Base-by-base conservation (phyloP, 345 rosid species). In the Lepidium africanum region DNA sequence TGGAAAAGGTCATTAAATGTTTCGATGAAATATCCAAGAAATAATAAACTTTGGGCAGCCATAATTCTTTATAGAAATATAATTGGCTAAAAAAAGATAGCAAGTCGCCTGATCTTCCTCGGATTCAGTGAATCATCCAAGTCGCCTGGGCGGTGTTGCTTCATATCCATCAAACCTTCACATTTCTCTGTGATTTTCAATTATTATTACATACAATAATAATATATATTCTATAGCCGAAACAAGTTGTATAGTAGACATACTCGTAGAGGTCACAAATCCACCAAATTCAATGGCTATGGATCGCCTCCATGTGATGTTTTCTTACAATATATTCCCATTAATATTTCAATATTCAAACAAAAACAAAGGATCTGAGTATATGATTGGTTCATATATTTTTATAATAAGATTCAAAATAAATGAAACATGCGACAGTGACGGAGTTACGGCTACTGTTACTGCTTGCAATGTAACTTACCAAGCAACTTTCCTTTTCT, bases 41-140 rank as follows among this genome's bases (percentile, higher is more conserved):
- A 42, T 21, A 14, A 53, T 21, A 14, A 53, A 41, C 38, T 21
- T 46, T 23, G 47, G 47, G 48, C 38, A 30, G 39, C 40, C 63
- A 49, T 51, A 36, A 36, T 35, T 23, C 2, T 13, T 48, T 15
- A 10, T 13, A 10, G 16, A 19, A 55, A 10, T 14, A 57, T 38
- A 63, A n/a, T 19, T 16, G 16, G 38, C 13, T 19, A 37, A 10
- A 70, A 52, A 46, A 35, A 7, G 61, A 42, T 35, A 45, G 15
- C 69, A 70, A 70, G 39, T 61, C 15, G 67, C 5, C 16, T 49
- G 15, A 62, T 53, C 41, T 46, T 63, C 64, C 59, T 72, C 54
- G 77, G 23, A 65, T 73, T 65, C 72, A 41, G 77, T 65, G 77
- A 57, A 73, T 49, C 39, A 14, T 43, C 77, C 71, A 73, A 65